phyloP scores from a whole-genome alignment of 495 filamentous ascomycete genomes.

The Melanomma pulvis-pyrius region DNA sequence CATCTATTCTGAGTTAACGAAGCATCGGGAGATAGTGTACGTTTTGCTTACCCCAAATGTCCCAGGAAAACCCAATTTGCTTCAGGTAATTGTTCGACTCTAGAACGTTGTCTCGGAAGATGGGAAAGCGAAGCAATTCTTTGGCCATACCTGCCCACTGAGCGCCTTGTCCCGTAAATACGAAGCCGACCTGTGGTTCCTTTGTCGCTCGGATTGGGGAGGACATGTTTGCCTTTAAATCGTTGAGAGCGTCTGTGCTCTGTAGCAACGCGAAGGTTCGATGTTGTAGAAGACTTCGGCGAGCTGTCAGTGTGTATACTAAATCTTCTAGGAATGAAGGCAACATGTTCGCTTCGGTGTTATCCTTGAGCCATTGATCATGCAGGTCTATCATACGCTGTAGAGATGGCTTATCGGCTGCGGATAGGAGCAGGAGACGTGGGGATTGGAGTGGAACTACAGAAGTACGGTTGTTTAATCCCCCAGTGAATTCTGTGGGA shows the following conservation, averaged over 20 bases:
- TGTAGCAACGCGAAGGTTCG: neutral
- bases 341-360: neutral
- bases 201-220: neutral
- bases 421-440: neutral
- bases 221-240: neutral
- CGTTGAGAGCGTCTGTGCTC: neutral
- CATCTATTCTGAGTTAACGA: neutral
- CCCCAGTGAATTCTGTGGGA: too few relatives aligned
- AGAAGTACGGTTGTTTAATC: neutral
- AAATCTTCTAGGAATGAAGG: neutral
- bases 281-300: neutral
- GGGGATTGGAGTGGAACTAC: neutral
- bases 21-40: neutral
- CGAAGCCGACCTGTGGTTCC: neutral
- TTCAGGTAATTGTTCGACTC: neutral
- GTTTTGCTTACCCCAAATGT: neutral
- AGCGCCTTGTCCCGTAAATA: slow-evolving; percentile 3
- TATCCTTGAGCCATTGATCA: neutral
- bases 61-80: neutral
- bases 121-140: neutral
- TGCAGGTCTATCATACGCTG: neutral
- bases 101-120: neutral
- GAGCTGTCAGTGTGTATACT: neutral
- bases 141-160: neutral
- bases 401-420: neutral